Evolutionary conservation across 1,284 basidiomycete species (phyloP).

Genomic region (Austroboletus novae-zelandiae): DNA sequence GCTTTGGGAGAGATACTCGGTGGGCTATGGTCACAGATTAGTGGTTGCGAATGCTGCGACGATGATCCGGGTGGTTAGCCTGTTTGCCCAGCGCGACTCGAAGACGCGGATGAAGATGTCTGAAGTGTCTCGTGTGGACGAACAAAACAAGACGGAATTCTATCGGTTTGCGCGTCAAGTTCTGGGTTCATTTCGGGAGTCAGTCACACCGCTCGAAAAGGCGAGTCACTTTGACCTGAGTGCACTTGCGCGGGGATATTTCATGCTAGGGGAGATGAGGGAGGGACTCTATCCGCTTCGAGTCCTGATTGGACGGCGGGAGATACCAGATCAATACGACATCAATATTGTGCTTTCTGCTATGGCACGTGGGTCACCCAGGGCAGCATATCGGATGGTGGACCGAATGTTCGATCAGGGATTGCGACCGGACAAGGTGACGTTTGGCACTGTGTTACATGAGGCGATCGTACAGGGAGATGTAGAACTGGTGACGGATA

Average conservation of each 20-base stretch:
- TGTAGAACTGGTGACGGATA: constrained; percentile 39
- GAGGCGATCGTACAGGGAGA: constrained; percentile 49
- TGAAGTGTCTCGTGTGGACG: not conserved
- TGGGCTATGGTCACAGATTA: constrained; percentile 38
- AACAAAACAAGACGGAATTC: constrained; percentile 12
- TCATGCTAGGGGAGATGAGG: constrained; percentile 50
- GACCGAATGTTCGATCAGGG: constrained; percentile 46
- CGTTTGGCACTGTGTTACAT: constrained; percentile 61
- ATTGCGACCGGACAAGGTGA: constrained; percentile 49
- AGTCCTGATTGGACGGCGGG: constrained; percentile 44
- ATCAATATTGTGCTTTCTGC: constrained; percentile 59
- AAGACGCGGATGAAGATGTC: constrained; percentile 11
- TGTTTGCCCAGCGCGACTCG: constrained; percentile 42
- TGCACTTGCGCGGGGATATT: constrained; percentile 58
- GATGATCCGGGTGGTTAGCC: constrained; percentile 56
- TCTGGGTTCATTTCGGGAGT: constrained; percentile 40
- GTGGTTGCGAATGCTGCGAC: constrained; percentile 46
- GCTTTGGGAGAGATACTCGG: constrained; percentile 56
- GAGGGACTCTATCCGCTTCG: constrained; percentile 50
- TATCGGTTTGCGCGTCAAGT: constrained; percentile 46
- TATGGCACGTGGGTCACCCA: constrained; percentile 49
- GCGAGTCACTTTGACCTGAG: constrained; percentile 54
- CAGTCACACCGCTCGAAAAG: constrained; percentile 45
- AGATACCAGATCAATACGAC: constrained; percentile 60
- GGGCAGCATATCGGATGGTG: constrained; percentile 45